Evolutionary conservation across 768 basidiomycete species (phyloP).

Genomic region (Holtermanniella nyarrowii): DNA sequence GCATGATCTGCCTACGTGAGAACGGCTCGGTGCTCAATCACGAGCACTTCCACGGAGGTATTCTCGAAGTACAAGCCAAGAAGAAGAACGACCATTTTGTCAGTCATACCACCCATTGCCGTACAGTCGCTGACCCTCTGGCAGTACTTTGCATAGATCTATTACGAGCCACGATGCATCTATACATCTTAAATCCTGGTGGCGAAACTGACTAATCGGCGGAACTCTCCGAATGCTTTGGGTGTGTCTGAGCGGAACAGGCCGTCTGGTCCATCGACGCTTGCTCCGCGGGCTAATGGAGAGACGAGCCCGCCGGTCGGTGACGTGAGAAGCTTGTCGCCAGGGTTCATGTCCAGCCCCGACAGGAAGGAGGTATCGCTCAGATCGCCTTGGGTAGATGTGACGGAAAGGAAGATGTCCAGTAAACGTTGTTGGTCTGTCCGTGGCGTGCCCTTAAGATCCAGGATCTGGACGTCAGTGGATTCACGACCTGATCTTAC

Average conservation of each 20-base stretch:
- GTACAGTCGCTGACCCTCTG: not conserved
- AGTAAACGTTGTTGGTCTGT: constrained; percentile 76
- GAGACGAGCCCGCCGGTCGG: constrained; percentile 53
- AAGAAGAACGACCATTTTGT: constrained; percentile 87
- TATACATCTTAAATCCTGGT: constrained; percentile 43
- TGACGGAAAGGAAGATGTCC: constrained; percentile 82
- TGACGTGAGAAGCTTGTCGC: constrained; percentile 23
- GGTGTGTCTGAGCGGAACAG: constrained; percentile 48
- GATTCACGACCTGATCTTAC: constrained; percentile 41
- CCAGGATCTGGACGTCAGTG: constrained; percentile 60
- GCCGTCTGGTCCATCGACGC: constrained; percentile 46
- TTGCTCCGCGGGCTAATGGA: constrained; percentile 35
- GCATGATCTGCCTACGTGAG: constrained; percentile 94
- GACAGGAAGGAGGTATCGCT: constrained; percentile 86
- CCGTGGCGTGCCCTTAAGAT: constrained; percentile 85
- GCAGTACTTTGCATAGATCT: constrained; percentile 35
- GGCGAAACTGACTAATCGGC: constrained; percentile 81
- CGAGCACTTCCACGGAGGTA: constrained; percentile 78
- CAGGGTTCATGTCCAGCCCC: constrained; percentile 88
- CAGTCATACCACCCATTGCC: constrained; percentile 1
- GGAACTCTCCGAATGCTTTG: constrained; percentile 79
- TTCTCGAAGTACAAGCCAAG: constrained; percentile 80
- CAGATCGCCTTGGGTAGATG: constrained; percentile 81
- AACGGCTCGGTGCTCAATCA: constrained; percentile 79
- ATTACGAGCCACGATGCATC: not conserved